Base-by-base conservation (phyloP, 441 rosid species). In the Cnidoscolus chayamansa region DNA sequence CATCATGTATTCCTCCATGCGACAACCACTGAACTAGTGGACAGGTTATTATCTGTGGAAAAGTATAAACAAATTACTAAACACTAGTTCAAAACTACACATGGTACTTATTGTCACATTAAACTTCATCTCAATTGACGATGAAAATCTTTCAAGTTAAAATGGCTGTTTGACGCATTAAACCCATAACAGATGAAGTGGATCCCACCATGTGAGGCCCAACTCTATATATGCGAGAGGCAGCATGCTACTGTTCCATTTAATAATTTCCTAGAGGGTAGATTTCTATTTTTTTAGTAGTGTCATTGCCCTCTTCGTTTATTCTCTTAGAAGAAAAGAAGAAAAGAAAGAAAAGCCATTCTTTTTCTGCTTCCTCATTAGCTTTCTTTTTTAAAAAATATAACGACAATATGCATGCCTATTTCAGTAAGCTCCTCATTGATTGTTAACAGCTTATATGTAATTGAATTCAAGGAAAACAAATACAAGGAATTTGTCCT, bases 21-120 rank as follows among this genome's bases (percentile, higher is more conserved):
- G 86, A 84, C 61, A 88, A 67, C 86, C 84, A 84, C 59, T 57
- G 80, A 65, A 84, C 74, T 70, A 83, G 65, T 17, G 84, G 80
- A 73, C 60, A 30, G 15, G 84, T 72, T 48, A 88, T 19, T 49
- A 72, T 68, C 89, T 88, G 85, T 83, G 78, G 40, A 19, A 55
- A 49, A 57, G 43, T 50, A 65, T 30, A 35, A 65, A 56, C 48
- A 64, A 56, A 71, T 1, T 1, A 56, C 4, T 45, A 32, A 50
- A 8, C 64, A 30, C 7, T 3, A n/a, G 13, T 16, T n/a, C 10
- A 15, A 12, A 15, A 13, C 19, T 12, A 16, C 0, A n/a, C 12
- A 45, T 30, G 11, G 19, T 5, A 12, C 30, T 19, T n/a, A 16
- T 9, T 6, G 1, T n/a, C 5, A 32, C 6, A 0, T n/a, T n/a